phyloP scores from a whole-genome alignment of 805 yeast genomes.

The Kurtzmaniella fragi region DNA sequence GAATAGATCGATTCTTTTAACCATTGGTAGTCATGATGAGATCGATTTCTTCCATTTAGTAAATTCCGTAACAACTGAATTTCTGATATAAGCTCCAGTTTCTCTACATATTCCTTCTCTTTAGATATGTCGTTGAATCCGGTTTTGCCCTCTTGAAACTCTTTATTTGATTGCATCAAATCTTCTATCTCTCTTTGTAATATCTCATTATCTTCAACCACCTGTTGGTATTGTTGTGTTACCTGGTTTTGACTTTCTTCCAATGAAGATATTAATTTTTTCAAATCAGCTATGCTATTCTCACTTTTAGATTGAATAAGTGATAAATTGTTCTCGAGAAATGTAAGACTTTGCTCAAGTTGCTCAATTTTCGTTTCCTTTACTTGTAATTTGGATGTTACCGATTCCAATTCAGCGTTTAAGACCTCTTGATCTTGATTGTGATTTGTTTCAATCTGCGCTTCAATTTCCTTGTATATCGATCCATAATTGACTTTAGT shows the following conservation, averaged over 20 bases:
- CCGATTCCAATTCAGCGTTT: too few species aligned
- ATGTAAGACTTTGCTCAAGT: conserved; percentile 38
- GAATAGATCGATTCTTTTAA: conserved; percentile 8
- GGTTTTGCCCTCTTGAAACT: conserved; percentile 11
- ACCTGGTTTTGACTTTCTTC: conserved; percentile 11
- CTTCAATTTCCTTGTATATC: too few species aligned
- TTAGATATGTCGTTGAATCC: conserved; percentile 27
- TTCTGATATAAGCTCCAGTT: conserved; percentile 39
- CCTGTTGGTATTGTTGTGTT: conserved; percentile 13
- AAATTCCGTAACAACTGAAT: conserved; percentile 37
- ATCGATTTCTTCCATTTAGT: conserved; percentile 6
- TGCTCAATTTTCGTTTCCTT: conserved; percentile 35
- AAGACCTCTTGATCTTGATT: too few species aligned
- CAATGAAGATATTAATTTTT: conserved; percentile 10
- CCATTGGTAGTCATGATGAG: conserved; percentile 11
- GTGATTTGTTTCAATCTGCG: too few species aligned
- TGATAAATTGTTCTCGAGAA: conserved; percentile 40
- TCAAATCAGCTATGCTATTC: conserved; percentile 14
- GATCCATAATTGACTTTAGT: too few species aligned
- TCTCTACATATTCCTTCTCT: conserved; percentile 27
- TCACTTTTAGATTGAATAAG: conserved; percentile 26
- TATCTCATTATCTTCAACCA: conserved; percentile 15
- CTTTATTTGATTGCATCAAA: conserved; percentile 16
- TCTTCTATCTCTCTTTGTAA: conserved; percentile 20
- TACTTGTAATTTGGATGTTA: conserved; percentile 3